Conservation (phyloP, 2,329 filamentous ascomycete species). For the Aspergillus amoenus region DNA sequence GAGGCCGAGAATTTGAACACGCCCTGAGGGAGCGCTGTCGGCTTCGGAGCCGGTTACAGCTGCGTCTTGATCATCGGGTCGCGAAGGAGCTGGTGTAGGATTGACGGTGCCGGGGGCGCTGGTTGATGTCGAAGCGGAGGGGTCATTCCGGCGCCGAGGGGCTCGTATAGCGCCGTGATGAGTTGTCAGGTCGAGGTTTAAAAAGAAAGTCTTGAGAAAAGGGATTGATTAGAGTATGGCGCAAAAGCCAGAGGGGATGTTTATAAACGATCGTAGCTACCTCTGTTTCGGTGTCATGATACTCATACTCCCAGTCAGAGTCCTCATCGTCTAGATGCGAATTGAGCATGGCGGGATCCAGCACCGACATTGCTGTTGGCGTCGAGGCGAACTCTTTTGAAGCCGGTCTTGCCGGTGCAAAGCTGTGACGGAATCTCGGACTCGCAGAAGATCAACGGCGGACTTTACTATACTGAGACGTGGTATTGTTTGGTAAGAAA, state of each 20-base stretch:
- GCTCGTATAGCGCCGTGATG: constrained; percentile 39
- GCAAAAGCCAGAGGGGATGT: neutral
- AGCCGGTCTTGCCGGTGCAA: neutral
- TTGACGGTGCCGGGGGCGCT: constrained; percentile 5
- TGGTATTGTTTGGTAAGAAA: neutral
- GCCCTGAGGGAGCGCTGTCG: constrained; percentile 27
- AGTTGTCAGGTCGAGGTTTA: constrained; percentile 59
- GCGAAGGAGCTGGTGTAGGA: constrained; percentile 9
- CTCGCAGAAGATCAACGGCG: neutral
- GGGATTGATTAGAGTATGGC: neutral
- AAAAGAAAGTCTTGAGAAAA: constrained; percentile 53
- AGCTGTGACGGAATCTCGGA: neutral
- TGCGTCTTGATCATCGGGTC: constrained; percentile 32
- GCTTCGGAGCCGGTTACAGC: constrained; percentile 40
- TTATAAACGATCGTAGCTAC: constrained; percentile 29
- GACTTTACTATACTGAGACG: neutral
- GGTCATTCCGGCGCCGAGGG: constrained; percentile 29
- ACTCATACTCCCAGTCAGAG: constrained; percentile 63
- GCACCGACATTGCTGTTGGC: constrained; percentile 6
- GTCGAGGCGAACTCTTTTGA: neutral
- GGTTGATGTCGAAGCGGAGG: constrained; percentile 11
- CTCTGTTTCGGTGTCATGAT: constrained; percentile 53
- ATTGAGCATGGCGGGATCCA: constrained; percentile 27
- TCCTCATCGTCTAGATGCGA: constrained; percentile 40
- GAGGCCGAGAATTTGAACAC: constrained; percentile 79